Conservation (phyloP, 1,284 basidiomycete species). For the Mycena citricolor region DNA sequence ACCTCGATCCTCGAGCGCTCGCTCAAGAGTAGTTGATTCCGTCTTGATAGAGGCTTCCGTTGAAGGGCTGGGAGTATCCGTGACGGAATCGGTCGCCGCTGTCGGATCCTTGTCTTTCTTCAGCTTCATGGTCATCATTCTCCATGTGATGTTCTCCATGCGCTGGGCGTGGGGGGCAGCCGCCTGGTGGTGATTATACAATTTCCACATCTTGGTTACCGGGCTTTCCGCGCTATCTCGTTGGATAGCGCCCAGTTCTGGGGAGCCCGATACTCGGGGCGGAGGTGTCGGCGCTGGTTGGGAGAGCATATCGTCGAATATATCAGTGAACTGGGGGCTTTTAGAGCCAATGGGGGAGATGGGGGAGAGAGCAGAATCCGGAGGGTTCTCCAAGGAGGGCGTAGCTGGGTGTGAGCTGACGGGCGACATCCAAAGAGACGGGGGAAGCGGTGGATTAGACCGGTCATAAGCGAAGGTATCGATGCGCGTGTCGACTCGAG, state of each 20-base stretch:
- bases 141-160: constrained; percentile 98
- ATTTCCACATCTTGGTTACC: constrained; percentile 90
- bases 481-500: constrained; percentile 24
- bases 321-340: constrained; percentile 64
- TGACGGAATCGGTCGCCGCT: constrained; percentile 1
- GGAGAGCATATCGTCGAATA: constrained; percentile 54
- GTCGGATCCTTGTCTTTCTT: constrained; percentile 77
- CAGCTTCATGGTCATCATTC: constrained; percentile 95
- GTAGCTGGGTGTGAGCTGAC: constrained; percentile 43
- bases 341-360: constrained; percentile 48
- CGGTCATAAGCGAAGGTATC: constrained; percentile 50
- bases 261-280: constrained; percentile 55
- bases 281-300: constrained; percentile 5
- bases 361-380: constrained; percentile 42
- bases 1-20: constrained; percentile 52
- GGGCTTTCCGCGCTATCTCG: constrained; percentile 13
- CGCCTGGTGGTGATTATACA: constrained; percentile 89
- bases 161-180: constrained; percentile 87
- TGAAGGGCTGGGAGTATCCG: constrained; percentile 20
- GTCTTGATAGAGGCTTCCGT: constrained; percentile 23
- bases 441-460: constrained; percentile 56
- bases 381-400: constrained; percentile 32
- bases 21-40: constrained; percentile 9
- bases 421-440: constrained; percentile 81
- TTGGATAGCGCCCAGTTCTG: constrained; percentile 45